Percentiles rank a stretch among this genome's conserved stretches.
These are phyloP conservation scores for Xylaria grammica DNA, from an alignment of 495 filamentous ascomycete species.

Conservation along the genomic window DNA sequence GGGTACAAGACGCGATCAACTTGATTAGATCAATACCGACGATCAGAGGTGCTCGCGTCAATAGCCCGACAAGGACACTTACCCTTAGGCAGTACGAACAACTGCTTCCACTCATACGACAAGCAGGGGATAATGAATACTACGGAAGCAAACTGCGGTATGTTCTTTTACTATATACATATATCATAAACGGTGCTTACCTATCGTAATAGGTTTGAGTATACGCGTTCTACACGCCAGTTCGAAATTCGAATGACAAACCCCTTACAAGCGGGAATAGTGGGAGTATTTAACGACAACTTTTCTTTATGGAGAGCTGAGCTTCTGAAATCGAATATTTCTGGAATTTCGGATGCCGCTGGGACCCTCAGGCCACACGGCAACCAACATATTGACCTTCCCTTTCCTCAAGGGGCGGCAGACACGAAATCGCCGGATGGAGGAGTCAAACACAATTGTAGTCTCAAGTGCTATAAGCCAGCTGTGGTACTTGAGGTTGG, in stretches of 20 bases:
- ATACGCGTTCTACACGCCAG: not conserved
- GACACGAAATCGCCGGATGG: not conserved
- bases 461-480: not conserved
- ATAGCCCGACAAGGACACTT: not conserved
- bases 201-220: not conserved
- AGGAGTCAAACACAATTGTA: not conserved
- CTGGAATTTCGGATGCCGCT: not conserved
- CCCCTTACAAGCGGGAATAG: not conserved
- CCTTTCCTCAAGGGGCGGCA: not conserved
- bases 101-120: too few relatives aligned
- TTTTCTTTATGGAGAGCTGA: not conserved
- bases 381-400: not conserved
- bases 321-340: not conserved
- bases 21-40: slow-evolving; percentile 4
- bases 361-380: not conserved
- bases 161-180: not conserved
- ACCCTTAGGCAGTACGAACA: not conserved
- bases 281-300: not conserved
- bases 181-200: not conserved
- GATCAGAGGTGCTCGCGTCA: not conserved
- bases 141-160: not conserved
- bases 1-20: slow-evolving; percentile 1
- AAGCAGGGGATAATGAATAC: too few relatives aligned
- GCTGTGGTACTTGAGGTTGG: not conserved
- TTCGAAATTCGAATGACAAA: not conserved